Evolutionary conservation across 345 rosid genomes (phyloP).

Genomic region (Gossypium sturtianum): DNA sequence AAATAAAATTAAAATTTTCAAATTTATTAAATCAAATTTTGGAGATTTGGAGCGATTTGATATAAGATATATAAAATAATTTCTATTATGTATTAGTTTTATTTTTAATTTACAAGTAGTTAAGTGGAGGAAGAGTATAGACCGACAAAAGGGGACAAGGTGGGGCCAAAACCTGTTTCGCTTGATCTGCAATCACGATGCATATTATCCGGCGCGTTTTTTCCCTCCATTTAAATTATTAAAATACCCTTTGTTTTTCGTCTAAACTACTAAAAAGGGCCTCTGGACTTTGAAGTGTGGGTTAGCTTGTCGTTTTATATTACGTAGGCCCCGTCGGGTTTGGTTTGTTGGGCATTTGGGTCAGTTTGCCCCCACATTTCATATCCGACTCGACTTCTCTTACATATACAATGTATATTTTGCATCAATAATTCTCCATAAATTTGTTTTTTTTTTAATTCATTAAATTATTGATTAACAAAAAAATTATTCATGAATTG

Average conservation of each 20-base stretch:
- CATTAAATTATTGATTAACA: neutral
- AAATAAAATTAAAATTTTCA: no score
- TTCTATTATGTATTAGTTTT: neutral
- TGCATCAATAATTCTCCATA: neutral
- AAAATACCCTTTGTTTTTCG: neutral
- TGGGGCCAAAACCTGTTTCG: neutral
- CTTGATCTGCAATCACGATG: slow-evolving; percentile 7
- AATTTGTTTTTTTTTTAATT: neutral
- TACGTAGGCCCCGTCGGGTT: neutral
- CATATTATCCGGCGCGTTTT: neutral
- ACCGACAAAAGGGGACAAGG: slow-evolving; percentile 1
- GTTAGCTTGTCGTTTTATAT: neutral
- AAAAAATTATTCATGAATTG: no score
- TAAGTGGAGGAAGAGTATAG: neutral
- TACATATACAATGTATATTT: neutral
- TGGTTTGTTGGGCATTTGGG: slow-evolving; percentile 6
- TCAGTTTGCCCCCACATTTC: neutral
- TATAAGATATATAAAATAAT: neutral
- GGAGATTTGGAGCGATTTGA: no score
- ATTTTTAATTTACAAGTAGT: neutral
- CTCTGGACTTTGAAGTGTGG: neutral
- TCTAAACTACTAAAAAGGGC: neutral
- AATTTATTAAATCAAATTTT: no score
- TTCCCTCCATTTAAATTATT: neutral
- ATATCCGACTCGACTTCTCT: neutral